Evolutionary conservation across 2,329 filamentous ascomycete species (phyloP), one percentile per base, ranked within the genome.

Genomic region (Pseudogymnoascus sp.): DNA sequence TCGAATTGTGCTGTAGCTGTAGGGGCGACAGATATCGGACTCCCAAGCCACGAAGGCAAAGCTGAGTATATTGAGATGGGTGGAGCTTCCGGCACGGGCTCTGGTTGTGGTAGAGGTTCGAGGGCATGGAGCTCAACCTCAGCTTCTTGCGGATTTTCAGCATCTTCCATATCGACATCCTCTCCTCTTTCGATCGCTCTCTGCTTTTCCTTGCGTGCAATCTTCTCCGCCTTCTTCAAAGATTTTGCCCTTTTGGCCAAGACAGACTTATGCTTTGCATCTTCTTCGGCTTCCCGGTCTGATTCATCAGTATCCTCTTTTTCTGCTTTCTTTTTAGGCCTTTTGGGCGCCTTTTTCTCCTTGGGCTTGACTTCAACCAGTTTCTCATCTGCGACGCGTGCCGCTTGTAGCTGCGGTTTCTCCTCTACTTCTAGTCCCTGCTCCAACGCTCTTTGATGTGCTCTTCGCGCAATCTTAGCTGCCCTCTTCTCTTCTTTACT

Each of bases 21-120:
- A 7, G 85, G 80, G 0, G 86, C 80, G 3, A 92, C 85, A 27
- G 83, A 81, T n/a, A 88, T 81, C 0, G 92, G 92, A 10, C 86
- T 81, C 4, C 88, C 85, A 10, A 97, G 80, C 93, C 93, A 97
- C 2, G 80, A 68, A 0, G 93, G 93, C 2, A 96, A 79, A 0
- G 89, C 89, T 31, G 91, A 87, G 73, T 91, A 92, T n/a, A 82
- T 82, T 2, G 88, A 85, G 61, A 81, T 81, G 59, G 83, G 80
- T 1, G 78, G 77, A 31, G 82, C 76, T 51, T 86, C 81, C 0
- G 80, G 77, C 0, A 84, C 79, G 0, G 83, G 84, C 33, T 83
- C 82, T 10, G 90, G 92, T 68, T 96, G 92, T 6, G 92, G 92
- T 17, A 96, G 79, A 5, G 91, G 92, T 62, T 89, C 85, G 0